Evolutionary conservation across 352 stramenopile genomes (phyloP), one percentile per base, ranked within the genome.

Genomic region (Globisporangium acanthophoron): DNA sequence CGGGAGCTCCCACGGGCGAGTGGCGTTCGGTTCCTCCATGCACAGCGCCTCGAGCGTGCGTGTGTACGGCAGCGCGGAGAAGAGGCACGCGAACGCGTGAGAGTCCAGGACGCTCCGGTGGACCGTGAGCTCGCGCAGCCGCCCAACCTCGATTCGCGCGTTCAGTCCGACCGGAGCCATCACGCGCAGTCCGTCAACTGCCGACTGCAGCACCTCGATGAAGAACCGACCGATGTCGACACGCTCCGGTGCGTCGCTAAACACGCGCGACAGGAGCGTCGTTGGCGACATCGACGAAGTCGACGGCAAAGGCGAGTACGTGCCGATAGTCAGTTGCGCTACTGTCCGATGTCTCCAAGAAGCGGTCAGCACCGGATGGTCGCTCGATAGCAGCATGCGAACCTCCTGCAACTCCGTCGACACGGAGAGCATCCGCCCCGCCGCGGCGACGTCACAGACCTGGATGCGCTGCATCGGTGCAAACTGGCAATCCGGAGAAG

Each of bases 41-140:
- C 45, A 21, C 0, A 61, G 55, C 16, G 45, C 40, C 45, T 49
- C 15, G 15, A 60, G 20, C 27, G 45, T 46, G 21, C 35, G 53
- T 3, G 53, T 44, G 11, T 44, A 2, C 3, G 53, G 53, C 3
- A 59, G 53, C 53, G 53, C 29, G 5, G 55, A 60, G 54, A 29
- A 47, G 13, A 60, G 41, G 21, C 44, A 60, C 31, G 45, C 45
- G 21, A 60, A 53, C 0, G n/a, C 21, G 29, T 48, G 31, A 13
- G 21, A 33, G 11, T 31, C 31, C 44, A 53, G 40, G 21, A 49
- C 37, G 12, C 8, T 41, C 33, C 41, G n/a, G 15, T 49, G 51
- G 9, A 56, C 16, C 21, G 35, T 56, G 51, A 56, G 51, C 11
- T 47, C 35, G 5, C 35, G 35, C 2, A 56, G 9, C 5, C 13